These are phyloP conservation scores for Porphyra umbilicalis DNA, from an alignment of 31 red algal species.

Conservation along the genomic window DNA sequence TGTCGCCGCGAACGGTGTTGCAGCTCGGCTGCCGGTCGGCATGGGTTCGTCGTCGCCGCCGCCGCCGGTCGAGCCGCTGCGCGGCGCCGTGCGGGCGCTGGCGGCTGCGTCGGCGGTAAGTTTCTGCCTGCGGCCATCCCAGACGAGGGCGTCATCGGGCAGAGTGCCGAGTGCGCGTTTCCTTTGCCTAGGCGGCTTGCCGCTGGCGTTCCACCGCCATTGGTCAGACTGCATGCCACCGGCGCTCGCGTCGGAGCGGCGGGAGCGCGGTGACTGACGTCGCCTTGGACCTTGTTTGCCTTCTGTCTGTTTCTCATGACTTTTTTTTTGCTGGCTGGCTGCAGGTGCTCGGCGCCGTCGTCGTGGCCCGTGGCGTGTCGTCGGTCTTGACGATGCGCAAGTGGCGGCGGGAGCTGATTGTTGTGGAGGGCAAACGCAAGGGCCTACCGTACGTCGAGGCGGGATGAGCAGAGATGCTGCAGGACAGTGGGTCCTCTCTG, in stretches of 20 bases:
- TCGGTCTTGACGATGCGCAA: not conserved
- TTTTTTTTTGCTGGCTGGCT: not conserved
- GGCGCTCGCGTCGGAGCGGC: no score
- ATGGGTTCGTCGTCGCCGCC: no score
- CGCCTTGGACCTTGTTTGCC: no score
- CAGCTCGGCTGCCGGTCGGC: no score
- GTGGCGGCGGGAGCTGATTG: not conserved
- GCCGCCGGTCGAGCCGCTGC: not conserved
- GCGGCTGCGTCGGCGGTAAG: not conserved
- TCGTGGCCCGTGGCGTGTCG: not conserved
- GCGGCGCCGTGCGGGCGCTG: not conserved
- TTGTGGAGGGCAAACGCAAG: not conserved
- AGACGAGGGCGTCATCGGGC: no score
- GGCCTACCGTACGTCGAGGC: not conserved
- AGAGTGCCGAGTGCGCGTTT: not conserved
- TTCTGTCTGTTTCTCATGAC: no score
- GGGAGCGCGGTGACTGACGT: no score
- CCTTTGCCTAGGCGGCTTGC: not conserved
- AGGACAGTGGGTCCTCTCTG: no score
- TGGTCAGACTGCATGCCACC: no score
- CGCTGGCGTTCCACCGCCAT: no score
- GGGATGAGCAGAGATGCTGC: no score
- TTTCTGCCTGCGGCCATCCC: not conserved
- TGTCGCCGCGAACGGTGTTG: no score
- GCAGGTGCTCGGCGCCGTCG: not conserved